Base-by-base conservation (phyloP, 1,139 yeast genomes). In the Yamadazyma dendronema region DNA sequence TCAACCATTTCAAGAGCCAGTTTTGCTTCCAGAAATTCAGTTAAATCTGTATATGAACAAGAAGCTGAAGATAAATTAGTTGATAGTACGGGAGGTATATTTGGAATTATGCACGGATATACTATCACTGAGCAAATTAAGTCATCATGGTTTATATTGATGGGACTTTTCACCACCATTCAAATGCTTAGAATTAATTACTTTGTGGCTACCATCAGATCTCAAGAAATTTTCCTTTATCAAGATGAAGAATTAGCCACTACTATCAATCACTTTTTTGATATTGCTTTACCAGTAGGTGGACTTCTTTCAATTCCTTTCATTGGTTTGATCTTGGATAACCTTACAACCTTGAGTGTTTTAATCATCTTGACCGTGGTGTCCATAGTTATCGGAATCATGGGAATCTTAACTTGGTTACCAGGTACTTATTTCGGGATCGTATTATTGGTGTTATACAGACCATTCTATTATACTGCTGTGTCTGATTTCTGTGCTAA, bases 401-500 rank as follows among this genome's bases (percentile, higher is more conserved):
- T 78, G 53, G 95, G 95, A 0, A 59, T 85, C 28, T 47, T 84
- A 10, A 63, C 83, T 1, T 63, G 71, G 56, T 54, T 75, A 19
- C 75, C 77, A 16, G 62, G 66, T 3, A 74, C 84, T 11, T 72
- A 83, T 49, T 35, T 74, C 1, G 94, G 95, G 8, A 83, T 88
- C 30, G 49, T 77, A 1, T 51, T 84, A 21, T 68, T 90, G 47
- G 96, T 87, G n/a, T 67, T 86, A 1, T 89, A 85, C 60, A 74
- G 97, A 57, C 97, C 97, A 12, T 85, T 89, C 54, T 88, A 85
- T 55, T 90, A 89, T 61, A 89, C 97, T 2, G 88, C 95, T 0
- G 86, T 89, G 2, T 84, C 95, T 4, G 97, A 90, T 59, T 87
- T 81, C 55, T 78, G 90, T 56, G 95, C 96, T 30, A 90, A 90